Base-by-base conservation (phyloP, 805 yeast species). In the Ogataea corticis region DNA sequence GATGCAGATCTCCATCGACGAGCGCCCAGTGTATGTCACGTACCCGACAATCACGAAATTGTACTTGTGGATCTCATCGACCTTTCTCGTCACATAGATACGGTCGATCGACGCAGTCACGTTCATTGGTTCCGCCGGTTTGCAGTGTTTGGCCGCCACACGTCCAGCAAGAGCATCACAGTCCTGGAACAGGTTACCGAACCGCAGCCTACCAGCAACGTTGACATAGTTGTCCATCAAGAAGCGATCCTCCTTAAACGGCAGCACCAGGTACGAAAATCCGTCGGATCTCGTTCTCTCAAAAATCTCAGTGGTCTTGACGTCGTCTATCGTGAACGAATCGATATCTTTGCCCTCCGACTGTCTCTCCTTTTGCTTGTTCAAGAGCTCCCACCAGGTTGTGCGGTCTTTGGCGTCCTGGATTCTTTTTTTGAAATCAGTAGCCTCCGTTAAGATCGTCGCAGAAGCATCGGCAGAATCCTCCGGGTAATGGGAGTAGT, bases 101-200 rank as follows among this genome's bases (percentile, higher is more conserved):
- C 97, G 73, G 68, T 92, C 97, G 21, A 91, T 97, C 21, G 94
- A 83, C 1, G 97, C 97, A 9, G 98, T 91, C 34, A 91, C 98
- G 62, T 91, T 86, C 66, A 90, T 89, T 10, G 98, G 97, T 62
- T 87, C 90, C 0, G 96, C 95, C 0, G 98, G 98, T n/a, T 85
- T 75, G 67, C 96, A 87, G 64, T 91, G 97, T 59, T 87, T 78
- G 65, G 90, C 87, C 17, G 96, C 96, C 57, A 91, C 90, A 61
- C 92, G 82, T 29, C 97, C 98, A 2, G 97, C 96, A 49, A 91
- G 71, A 4, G 96, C 91, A 62, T 91, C 98, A 58, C 91, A 72
- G 67, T 91, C 98, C 71, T 91, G 97, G 67, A 91, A 91, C 52
- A 91, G 73, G 65, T 90, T 96, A 33, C 97, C 98, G 57, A 88